Evolutionary conservation across 805 yeast genomes (phyloP), one percentile per base, ranked within the genome.

Genomic region (Hanseniaspora clermontiae): DNA sequence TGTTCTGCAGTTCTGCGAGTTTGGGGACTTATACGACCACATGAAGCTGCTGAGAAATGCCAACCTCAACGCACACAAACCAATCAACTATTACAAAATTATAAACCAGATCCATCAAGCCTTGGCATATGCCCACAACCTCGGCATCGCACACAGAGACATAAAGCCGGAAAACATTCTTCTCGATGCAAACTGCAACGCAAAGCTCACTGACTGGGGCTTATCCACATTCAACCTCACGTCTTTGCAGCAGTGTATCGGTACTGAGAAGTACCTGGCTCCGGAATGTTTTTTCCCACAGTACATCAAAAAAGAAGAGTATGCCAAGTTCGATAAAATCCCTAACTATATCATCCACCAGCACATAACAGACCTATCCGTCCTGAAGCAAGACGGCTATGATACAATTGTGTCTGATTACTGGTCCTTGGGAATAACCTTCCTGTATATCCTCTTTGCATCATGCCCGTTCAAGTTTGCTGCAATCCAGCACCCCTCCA

Each of bases 261-360:
- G 96, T 32, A 82, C 90, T 27, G 95, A 87, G 67, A 78, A 91
- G 60, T 89, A 88, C 68, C 84, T 90, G 87, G 95, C 96, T 1
- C 97, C 97, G 4, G 97, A 89, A 68, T 76, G 89, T 51, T 82
- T 86, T 63, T 55, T 58, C 34, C 59, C 59, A 0, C 32, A 48
- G 1, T 57, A 20, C 11, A 51, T 57, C 86, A 84, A 64, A 64
- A 65, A 47, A 65, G 62, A 46, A 14, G 53, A 14, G 38, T 51
- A 3, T 36, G 57, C 50, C 36, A 57, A 49, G 7, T 45, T 19
- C 9, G 39, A 45, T 19, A 36, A 38, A 19, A 52, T 63, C 63
- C 77, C 46, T 74, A 74, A 51, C 34, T 51, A 38, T 49, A 54
- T 48, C 31, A 40, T 51, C 3, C 50, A 51, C n/a, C 36, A 37